Base-by-base conservation (phyloP, 2,329 filamentous ascomycete species). In the Diaporthe destruens region DNA sequence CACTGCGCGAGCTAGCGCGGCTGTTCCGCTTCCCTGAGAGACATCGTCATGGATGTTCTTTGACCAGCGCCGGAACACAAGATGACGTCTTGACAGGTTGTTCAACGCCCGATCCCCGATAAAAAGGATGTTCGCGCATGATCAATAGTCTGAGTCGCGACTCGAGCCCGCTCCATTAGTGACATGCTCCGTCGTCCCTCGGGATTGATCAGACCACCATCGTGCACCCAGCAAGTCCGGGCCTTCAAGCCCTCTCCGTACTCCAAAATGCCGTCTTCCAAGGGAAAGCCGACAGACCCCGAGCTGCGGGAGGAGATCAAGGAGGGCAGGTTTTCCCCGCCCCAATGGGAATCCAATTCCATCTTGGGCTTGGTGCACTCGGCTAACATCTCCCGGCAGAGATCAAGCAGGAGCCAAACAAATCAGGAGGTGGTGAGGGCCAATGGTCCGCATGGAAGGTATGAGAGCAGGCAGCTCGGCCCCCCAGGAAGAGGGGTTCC, bases 341-440 rank as follows among this genome's bases (percentile, higher is more conserved):
- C 42, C 16, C 36, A 12, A 29, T 29, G 29, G 29, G 2, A 42
- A 14, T 47, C 44, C 18, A 34, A 18, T 3, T 49, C 44, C n/a
- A 16, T 6, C 66, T 25, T 34, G 8, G 42, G 47, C 34, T 47
- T 65, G 59, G 25, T 29, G 34, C 42, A 23, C 6, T 29, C 23
- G 47, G n/a, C 25, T 74, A 57, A 70, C n/a, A 1, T 5, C 20
- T 11, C n/a, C 0, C 25, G 34, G 32, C 55, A 84, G 82, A 84
- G 53, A 84, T 84, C 72, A 82, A 84, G 73, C 80, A 83, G 75
- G 80, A 84, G 72, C 80, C 82, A 0, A 84, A 84, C 68, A 84
- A 84, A 71, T 81, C 80, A 0, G 83, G 82, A 36, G 82, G 81
- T 18, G 83, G 83, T 2, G 75, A 83, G 70, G 82, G 82, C 16